Evolutionary conservation across 2,329 filamentous ascomycete species (phyloP), one percentile per base, ranked within the genome.

Genomic region (Colletotrichum caudatum): DNA sequence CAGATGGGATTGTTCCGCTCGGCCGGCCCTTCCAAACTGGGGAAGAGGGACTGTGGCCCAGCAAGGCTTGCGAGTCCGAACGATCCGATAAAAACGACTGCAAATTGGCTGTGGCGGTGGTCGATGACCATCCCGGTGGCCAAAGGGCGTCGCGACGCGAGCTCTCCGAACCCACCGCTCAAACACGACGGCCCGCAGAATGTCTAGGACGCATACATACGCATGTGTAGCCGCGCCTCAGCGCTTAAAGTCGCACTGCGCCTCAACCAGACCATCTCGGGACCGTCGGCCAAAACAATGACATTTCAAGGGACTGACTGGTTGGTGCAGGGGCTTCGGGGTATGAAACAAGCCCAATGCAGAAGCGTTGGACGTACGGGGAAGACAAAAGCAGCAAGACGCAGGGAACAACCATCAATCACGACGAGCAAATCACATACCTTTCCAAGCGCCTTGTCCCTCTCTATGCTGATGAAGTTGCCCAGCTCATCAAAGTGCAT

Each of bases 391-490:
- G 16, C 35, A 37, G 53, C 39, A 57, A 33, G 61, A 58, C 7
- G 65, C 72, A 70, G 54, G 75, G 74, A 74, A n/a, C 60, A 64
- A 74, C 73, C 75, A 65, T 26, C 72, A 61, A n/a, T n/a, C n/a
- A n/a, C n/a, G n/a, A n/a, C 57, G 73, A 58, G 60, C 61, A 53
- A 16, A 65, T 73, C 63, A 84, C 86, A 69, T 84, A 92, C 92
- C 83, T 96, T 95, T 76, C 93, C 93, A 26, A 95, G 94, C 69
- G 96, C 86, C 82, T 95, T 94, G 83, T 98, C 95, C 74, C 91
- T 89, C 80, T 98, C 95, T 14, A 94, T 87, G 81, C 92, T 96
- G 80, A 92, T 86, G 81, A 97, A 98, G 77, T 94, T 94, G 74
- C 93, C 88, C 82, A 92, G 86, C 68, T 94, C 92, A 78, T 97